Evolutionary conservation across 345 rosid species (phyloP).

Genomic region (Acer yangbiense): DNA sequence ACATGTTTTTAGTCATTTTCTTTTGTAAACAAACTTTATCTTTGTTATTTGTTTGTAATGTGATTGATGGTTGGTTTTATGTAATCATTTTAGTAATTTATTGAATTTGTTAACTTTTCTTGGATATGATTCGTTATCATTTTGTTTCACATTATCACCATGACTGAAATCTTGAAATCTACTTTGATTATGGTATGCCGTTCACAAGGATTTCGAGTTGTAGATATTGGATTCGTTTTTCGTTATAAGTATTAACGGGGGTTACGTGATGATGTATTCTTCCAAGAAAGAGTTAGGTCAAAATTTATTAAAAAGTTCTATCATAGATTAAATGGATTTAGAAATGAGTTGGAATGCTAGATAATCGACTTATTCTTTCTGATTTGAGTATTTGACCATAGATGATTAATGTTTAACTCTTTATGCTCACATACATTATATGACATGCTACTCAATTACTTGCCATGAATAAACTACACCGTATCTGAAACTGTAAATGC

Average conservation of each 20-base stretch:
- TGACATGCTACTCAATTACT: background rate
- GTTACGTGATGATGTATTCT: background rate
- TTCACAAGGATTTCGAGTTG: background rate
- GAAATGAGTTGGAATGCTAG: background rate
- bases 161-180: background rate
- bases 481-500: background rate
- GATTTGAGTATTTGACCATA: background rate
- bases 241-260: background rate
- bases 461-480: background rate
- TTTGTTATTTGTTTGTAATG: background rate
- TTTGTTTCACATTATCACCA: background rate
- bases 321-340: background rate
- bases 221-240: background rate
- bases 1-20: background rate
- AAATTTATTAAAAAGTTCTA: background rate
- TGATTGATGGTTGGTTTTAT: background rate
- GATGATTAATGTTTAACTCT: conserved; percentile 2
- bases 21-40: background rate
- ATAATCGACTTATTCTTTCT: background rate
- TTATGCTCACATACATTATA: background rate
- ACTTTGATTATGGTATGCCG: background rate
- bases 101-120: background rate
- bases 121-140: background rate
- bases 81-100: background rate
- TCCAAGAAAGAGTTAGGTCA: background rate